Evolutionary conservation across 2,329 filamentous ascomycete species (phyloP).

Genomic region (Phialophora chinensis): DNA sequence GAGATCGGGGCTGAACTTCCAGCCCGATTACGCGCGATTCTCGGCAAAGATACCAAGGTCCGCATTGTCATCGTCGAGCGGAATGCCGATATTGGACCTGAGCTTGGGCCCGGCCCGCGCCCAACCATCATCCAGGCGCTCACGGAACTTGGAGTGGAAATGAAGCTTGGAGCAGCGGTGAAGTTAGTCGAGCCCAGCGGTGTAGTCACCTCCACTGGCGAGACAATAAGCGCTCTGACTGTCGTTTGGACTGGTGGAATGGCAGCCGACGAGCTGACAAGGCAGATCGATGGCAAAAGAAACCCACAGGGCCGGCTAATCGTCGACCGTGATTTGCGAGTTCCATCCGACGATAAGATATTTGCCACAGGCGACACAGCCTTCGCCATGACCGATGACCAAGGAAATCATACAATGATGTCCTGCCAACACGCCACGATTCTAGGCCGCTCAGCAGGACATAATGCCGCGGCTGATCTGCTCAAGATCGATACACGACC

Average conservation of each 20-base stretch:
- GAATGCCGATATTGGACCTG: slow-evolving; percentile 42
- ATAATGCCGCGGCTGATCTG: slow-evolving; percentile 47
- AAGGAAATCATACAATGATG: slow-evolving; percentile 45
- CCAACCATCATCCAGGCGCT: slow-evolving; percentile 45
- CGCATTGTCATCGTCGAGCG: slow-evolving; percentile 43
- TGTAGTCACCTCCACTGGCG: slow-evolving; percentile 42
- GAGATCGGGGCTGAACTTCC: slow-evolving; percentile 44
- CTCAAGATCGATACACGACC: slow-evolving; percentile 38
- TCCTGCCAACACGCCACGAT: slow-evolving; percentile 50
- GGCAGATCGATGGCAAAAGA: slow-evolving; percentile 43
- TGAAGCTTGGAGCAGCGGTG: slow-evolving; percentile 43
- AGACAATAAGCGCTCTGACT: slow-evolving; percentile 45
- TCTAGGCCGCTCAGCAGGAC: slow-evolving; percentile 46
- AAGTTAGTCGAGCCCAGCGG: slow-evolving; percentile 39
- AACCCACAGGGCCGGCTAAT: slow-evolving; percentile 43
- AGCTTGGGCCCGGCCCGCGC: slow-evolving; percentile 45
- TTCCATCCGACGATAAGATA: slow-evolving; percentile 35
- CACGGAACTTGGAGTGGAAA: slow-evolving; percentile 41
- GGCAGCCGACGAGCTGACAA: slow-evolving; percentile 43
- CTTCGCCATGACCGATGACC: slow-evolving; percentile 32
- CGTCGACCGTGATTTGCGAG: slow-evolving; percentile 44
- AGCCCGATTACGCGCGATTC: slow-evolving; percentile 36
- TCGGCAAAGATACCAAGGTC: slow-evolving; percentile 19
- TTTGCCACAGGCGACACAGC: slow-evolving; percentile 49
- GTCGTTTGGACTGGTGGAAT: slow-evolving; percentile 50